Evolutionary conservation across 2,329 filamentous ascomycete genomes (phyloP), one percentile per base, ranked within the genome.

Genomic region (Cordyceps cateniannulata): DNA sequence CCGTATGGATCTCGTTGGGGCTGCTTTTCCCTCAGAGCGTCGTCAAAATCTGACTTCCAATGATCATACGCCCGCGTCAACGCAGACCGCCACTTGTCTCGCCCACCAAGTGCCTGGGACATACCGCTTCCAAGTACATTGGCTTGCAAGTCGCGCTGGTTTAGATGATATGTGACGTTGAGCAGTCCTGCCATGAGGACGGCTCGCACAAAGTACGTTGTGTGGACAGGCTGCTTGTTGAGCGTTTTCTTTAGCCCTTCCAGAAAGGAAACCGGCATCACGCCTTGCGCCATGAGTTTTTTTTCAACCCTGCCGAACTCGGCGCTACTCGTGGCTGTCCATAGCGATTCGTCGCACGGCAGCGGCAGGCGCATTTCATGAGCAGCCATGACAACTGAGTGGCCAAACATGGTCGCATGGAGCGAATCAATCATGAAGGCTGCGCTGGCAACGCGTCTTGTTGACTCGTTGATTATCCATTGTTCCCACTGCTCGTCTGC

Each of bases 141-240:
- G 62, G 96, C 89, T 75, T 97, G 93, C 16, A 97, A 82, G 71
- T 98, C 95, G 69, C 93, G 85, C 72, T 98, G 93, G 70, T 96
- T 95, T 89, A 98, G 93, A 72, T 98, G 93, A 91, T 92, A 98
- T 69, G 90, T 95, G 32, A 98, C 91, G 66, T 91, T 97, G 25
- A 98, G 79, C 29, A 99, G 77, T 0, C 95, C 95, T 1, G 93
- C 89, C 92, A 98, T 98, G 56, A 99, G 80, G 49, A 96, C 91
- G 3, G 90, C 95, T 44, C 95, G 86, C 1, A 93, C 95, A 70
- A 98, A 99, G 0, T 91, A 88, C 71, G 97, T 97, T 3, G 95
- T 98, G 57, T 88, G 85, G 5, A 98, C 93, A 61, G 85, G 86
- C 64, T 93, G 85, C n/a, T 87, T 87, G 66, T 91, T 93, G 20